Evolutionary conservation across 2,329 filamentous ascomycete genomes (phyloP).

Genomic region (Colletotrichum sp.): DNA sequence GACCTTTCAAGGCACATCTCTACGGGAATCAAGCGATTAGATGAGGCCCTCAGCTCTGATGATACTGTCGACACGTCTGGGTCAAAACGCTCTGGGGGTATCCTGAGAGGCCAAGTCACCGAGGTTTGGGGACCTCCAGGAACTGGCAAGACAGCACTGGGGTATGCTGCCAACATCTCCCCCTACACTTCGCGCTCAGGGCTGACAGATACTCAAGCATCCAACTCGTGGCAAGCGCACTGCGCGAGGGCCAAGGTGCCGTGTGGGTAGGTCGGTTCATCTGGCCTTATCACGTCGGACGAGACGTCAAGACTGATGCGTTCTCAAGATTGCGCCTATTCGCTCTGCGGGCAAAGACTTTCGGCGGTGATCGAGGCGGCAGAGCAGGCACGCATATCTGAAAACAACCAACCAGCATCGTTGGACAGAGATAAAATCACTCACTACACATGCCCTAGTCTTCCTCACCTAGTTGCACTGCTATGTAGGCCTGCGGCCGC

Average conservation of each 20-base stretch:
- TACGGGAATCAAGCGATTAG: slow-evolving; percentile 60
- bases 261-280: slow-evolving; percentile 79
- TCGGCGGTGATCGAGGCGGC: slow-evolving; percentile 28
- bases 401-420: slow-evolving; percentile 1
- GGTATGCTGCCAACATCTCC: slow-evolving; percentile 55
- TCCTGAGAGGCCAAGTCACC: slow-evolving; percentile 78
- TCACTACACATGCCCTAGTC: slow-evolving; percentile 60
- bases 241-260: slow-evolving; percentile 66
- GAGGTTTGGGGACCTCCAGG: slow-evolving; percentile 91
- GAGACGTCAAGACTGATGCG: neutral
- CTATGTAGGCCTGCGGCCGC: slow-evolving; percentile 68
- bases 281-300: neutral
- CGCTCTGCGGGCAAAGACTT: slow-evolving; percentile 42
- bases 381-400: neutral
- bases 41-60: slow-evolving; percentile 48
- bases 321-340: slow-evolving; percentile 43
- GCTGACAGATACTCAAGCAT: slow-evolving; percentile 54
- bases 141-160: slow-evolving; percentile 82
- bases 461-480: slow-evolving; percentile 78
- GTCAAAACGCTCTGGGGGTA: slow-evolving; percentile 52
- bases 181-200: slow-evolving; percentile 6
- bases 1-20: slow-evolving; percentile 56
- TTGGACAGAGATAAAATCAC: slow-evolving; percentile 34
- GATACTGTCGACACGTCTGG: neutral
- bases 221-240: slow-evolving; percentile 69